Evolutionary conservation across 371 early-diverging fungal genomes (phyloP).

Genomic region (Batkoa obscura): DNA sequence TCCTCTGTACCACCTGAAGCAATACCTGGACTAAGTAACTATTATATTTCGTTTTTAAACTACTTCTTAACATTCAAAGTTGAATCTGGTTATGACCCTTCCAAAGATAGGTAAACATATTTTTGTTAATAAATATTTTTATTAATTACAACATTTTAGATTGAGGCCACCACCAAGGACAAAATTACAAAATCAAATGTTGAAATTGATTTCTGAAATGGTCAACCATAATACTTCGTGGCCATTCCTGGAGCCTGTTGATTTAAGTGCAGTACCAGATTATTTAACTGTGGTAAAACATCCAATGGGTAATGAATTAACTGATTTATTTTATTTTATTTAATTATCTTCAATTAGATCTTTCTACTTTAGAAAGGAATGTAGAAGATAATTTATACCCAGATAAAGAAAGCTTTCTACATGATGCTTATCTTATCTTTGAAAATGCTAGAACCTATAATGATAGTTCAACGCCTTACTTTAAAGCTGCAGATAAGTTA

Average conservation of each 20-base stretch:
- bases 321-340: background rate
- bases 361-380: slow-evolving; percentile 41
- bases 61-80: background rate
- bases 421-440: slow-evolving; percentile 42
- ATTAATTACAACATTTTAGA: background rate
- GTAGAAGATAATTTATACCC: slow-evolving; percentile 23
- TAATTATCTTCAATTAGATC: slow-evolving; percentile 13
- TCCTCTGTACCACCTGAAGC: slow-evolving; percentile 8
- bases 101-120: background rate
- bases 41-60: background rate
- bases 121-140: background rate
- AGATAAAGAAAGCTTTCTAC: slow-evolving; percentile 25
- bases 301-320: slow-evolving; percentile 23
- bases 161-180: background rate
- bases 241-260: slow-evolving; percentile 67
- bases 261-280: slow-evolving; percentile 46
- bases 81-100: slow-evolving; percentile 3
- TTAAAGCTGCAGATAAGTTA: slow-evolving; percentile 43
- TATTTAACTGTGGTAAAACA: slow-evolving; percentile 47
- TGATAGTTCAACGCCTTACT: slow-evolving; percentile 44
- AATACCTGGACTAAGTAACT: slow-evolving; percentile 2
- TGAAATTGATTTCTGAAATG: slow-evolving; percentile 5
- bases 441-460: slow-evolving; percentile 57
- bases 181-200: slow-evolving; percentile 2
- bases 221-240: slow-evolving; percentile 36